Evolutionary conservation across 2,329 filamentous ascomycete species (phyloP).

Genomic region (Cadophora malorum): DNA sequence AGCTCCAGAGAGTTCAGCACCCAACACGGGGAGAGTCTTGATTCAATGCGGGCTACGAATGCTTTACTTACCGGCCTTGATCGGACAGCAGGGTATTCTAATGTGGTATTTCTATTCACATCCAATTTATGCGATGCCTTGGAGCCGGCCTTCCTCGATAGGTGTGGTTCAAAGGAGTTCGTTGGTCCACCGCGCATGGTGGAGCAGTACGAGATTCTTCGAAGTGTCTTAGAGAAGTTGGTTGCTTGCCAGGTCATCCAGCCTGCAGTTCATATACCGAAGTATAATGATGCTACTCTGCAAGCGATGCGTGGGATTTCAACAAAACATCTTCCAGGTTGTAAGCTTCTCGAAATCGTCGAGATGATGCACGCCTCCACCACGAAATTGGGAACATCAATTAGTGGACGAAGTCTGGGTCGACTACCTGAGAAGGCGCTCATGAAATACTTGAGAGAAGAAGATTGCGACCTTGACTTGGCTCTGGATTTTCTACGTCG

Average conservation of each 20-base stretch:
- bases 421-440: constrained; percentile 41
- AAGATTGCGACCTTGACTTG: constrained; percentile 36
- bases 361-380: constrained; percentile 25
- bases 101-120: constrained; percentile 30
- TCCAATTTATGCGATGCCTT: constrained; percentile 42
- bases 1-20: constrained; percentile 38
- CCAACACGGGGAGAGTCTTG: constrained; percentile 40
- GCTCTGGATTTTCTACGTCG: constrained; percentile 32
- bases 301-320: background rate
- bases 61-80: constrained; percentile 42
- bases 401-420: constrained; percentile 40
- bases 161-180: constrained; percentile 37
- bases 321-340: constrained; percentile 15
- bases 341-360: constrained; percentile 35
- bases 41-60: constrained; percentile 45
- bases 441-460: constrained; percentile 35
- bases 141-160: constrained; percentile 44
- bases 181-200: constrained; percentile 36
- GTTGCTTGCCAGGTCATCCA: constrained; percentile 32
- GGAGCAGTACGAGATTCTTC: constrained; percentile 43
- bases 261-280: constrained; percentile 32
- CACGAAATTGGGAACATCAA: constrained; percentile 18
- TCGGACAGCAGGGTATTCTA: constrained; percentile 10
- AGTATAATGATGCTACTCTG: constrained; percentile 35
- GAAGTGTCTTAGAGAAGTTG: constrained; percentile 36